Evolutionary conservation across 2,329 filamentous ascomycete species (phyloP), one percentile per base, ranked within the genome.

Genomic region (Scytalidium lignicola): DNA sequence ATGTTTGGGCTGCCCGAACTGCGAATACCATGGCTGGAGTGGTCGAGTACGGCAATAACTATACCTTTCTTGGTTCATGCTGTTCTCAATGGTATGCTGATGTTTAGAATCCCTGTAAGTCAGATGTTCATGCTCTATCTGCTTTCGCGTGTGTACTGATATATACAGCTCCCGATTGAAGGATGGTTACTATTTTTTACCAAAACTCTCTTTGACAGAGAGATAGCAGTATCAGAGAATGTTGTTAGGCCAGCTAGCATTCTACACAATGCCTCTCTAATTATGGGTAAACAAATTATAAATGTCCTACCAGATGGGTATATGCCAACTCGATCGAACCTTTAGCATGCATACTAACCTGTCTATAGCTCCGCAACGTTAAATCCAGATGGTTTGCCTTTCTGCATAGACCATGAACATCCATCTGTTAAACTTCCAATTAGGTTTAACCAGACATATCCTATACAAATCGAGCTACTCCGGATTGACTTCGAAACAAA

Each of bases 21-120:
- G 60, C 83, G 88, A 65, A 96, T 99, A 77, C 93, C 93, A 51
- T 99, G 93, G 95, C 75, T 99, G 51, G 90, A 97, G 73, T 89
- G 92, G 73, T 89, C 88, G 41, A 87, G 88, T 62, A 78, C 80
- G 29, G 83, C 83, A 1, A 86, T 88, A 47, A 78, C 86, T 40
- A 73, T 79, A 26, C 70, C 91, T 19, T 95, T 93, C 62, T 67
- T 87, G 43, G 58, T 77, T 3, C 90, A 96, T 66, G 78, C 85
- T 2, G 64, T 86, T 2, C 67, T 88, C 46, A 90, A 96, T 71
- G 86, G 84, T 58, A 84, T 95, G 73, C 72, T 96, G 58, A 96
- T 96, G 91, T 95, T 96, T 67, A 86, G 90, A 55, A 85, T 97
- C 52, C 85, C 87, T 39, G 82, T 90, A 67, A 61, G 80, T 70